Evolutionary conservation across 1,284 basidiomycete genomes (phyloP).

Genomic region (Melampsora americana): DNA sequence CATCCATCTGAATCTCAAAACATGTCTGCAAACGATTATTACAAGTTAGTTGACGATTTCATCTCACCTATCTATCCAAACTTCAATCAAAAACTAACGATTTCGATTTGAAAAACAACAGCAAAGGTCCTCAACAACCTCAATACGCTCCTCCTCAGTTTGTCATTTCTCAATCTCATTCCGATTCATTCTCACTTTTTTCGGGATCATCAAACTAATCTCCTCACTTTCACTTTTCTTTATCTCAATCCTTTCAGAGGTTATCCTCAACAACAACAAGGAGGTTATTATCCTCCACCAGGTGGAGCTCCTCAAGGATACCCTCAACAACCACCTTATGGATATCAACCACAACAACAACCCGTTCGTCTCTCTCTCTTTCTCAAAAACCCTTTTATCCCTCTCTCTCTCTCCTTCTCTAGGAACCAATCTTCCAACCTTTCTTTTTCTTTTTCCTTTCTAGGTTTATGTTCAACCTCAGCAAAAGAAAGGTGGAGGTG

Average conservation of each 20-base stretch:
- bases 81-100: not conserved
- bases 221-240: not conserved
- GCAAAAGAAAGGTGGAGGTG: conserved; percentile 36
- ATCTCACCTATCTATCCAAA: not conserved
- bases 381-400: not conserved
- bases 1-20: too few species aligned
- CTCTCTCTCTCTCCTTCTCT: too few species aligned
- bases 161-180: too few species aligned
- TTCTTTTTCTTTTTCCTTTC: not conserved
- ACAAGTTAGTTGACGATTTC: conserved; percentile 35
- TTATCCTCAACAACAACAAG: conserved; percentile 6
- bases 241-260: not conserved
- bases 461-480: conserved; percentile 36
- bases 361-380: conserved; percentile 5
- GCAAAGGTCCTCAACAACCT: conserved; percentile 37
- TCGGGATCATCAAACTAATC: not conserved
- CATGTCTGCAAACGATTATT: conserved; percentile 43
- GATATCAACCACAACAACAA: conserved; percentile 28
- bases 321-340: conserved; percentile 8
- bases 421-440: too few species aligned
- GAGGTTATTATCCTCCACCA: conserved; percentile 41
- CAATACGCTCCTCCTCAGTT: conserved; percentile 14
- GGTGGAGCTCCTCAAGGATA: conserved; percentile 35
- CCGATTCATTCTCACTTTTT: too few species aligned
- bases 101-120: not conserved